Percentiles rank a stretch among this genome's conserved stretches.
Evolutionary conservation across 257 asterid genomes (phyloP).

Genomic region (Ajuga chamaepitys): DNA sequence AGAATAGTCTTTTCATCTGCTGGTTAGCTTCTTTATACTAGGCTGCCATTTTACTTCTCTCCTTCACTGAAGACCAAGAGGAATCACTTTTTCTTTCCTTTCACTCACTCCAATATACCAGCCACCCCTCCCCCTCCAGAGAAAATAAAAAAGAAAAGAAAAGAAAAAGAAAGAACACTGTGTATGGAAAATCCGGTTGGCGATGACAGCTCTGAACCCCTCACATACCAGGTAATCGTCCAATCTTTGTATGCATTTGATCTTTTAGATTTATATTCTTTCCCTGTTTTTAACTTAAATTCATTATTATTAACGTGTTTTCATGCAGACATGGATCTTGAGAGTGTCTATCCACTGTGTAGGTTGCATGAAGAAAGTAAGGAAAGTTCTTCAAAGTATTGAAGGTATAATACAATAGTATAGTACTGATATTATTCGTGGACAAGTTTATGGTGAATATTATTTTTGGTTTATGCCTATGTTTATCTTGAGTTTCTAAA

Average conservation of each 20-base stretch:
- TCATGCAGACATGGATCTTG: conserved; percentile 58
- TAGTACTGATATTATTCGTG: not conserved
- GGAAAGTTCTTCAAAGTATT: conserved; percentile 54
- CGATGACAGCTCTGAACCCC: conserved; percentile 33
- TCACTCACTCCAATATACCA: conserved; percentile 2
- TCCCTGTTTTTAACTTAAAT: not conserved
- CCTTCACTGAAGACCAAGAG: conserved; percentile 16
- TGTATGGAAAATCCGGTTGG: conserved; percentile 39
- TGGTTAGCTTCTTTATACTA: conserved; percentile 13
- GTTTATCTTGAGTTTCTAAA: not conserved
- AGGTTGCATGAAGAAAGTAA: conserved; percentile 72
- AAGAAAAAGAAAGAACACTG: no score
- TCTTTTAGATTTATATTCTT: not conserved
- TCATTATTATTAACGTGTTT: not conserved
- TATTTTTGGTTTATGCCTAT: not conserved
- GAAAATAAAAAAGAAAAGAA: no score
- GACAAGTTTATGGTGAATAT: not conserved
- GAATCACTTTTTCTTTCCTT: conserved; percentile 9
- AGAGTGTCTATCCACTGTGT: conserved; percentile 67
- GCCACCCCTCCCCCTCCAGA: not conserved
- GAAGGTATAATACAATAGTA: conserved; percentile 36
- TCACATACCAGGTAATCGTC: conserved; percentile 32
- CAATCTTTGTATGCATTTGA: not conserved
- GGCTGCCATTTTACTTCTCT: conserved; percentile 17
- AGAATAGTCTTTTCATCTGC: conserved; percentile 15